These are phyloP conservation scores for Penicillium thymicola DNA, from an alignment of 2,329 filamentous ascomycete species.

Conservation along the genomic window DNA sequence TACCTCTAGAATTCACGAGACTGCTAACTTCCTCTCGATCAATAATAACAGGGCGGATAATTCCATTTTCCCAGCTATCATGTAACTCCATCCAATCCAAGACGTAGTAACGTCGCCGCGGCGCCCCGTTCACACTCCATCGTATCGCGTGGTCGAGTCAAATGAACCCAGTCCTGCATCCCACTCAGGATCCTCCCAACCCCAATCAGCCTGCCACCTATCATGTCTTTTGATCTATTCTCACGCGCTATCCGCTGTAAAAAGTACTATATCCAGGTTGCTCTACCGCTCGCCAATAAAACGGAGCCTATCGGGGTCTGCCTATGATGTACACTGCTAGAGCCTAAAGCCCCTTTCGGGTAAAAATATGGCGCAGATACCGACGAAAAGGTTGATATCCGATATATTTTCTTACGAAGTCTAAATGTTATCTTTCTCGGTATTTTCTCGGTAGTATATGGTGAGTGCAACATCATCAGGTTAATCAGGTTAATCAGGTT, in stretches of 20 bases:
- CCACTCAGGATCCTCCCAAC: conserved; percentile 4
- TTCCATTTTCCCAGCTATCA: background rate
- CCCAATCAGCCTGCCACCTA: conserved; percentile 4
- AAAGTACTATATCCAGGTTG: background rate
- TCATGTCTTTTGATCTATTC: background rate
- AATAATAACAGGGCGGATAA: background rate
- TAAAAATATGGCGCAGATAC: background rate
- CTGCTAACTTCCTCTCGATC: background rate
- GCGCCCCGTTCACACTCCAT: conserved; percentile 6
- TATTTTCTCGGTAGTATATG: background rate
- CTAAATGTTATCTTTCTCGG: background rate
- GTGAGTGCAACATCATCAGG: background rate
- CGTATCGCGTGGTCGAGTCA: conserved; percentile 24
- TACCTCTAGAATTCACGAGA: conserved; percentile 7
- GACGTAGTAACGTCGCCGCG: background rate
- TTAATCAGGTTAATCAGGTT: background rate
- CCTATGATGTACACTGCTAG: background rate
- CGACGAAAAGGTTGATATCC: background rate
- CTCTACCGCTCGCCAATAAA: conserved; percentile 19
- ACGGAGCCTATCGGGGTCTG: background rate
- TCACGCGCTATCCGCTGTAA: conserved; percentile 22
- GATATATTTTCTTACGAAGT: conserved; percentile 17
- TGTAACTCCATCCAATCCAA: conserved; percentile 11
- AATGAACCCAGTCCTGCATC: conserved; percentile 13
- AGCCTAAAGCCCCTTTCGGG: background rate